Evolutionary conservation across 306 rosid genomes (phyloP).

Genomic region (Arachis hypogaea): DNA sequence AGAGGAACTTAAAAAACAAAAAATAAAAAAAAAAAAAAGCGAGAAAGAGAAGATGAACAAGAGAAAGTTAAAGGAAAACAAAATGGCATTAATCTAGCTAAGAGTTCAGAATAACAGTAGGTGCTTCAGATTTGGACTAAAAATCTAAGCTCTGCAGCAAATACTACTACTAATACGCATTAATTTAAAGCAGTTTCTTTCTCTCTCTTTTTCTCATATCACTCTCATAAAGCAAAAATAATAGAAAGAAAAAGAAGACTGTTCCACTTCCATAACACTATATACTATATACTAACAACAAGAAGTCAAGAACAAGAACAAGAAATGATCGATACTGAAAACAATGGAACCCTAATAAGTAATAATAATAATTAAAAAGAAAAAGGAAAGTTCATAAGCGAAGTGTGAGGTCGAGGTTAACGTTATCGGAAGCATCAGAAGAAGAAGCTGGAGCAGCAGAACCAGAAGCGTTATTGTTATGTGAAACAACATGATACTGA

Average conservation of each 20-base stretch:
- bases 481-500: too few relatives aligned
- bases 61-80: background rate
- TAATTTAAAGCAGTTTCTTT: slow-evolving; percentile 18
- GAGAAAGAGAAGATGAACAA: background rate
- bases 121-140: slow-evolving; percentile 16
- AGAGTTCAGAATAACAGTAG: background rate
- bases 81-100: background rate
- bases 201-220: background rate
- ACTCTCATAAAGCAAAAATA: too few relatives aligned
- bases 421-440: slow-evolving; percentile 31
- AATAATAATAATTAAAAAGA: too few relatives aligned
- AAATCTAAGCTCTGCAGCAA: background rate
- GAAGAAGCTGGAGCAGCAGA: slow-evolving; percentile 28
- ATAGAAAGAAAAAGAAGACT: slow-evolving; percentile 1
- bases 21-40: background rate
- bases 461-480: background rate
- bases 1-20: too few relatives aligned
- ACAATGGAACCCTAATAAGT: background rate
- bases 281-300: background rate
- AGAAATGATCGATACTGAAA: background rate
- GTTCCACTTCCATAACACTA: background rate
- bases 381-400: slow-evolving; percentile 42
- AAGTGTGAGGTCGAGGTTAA: slow-evolving; percentile 62
- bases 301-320: background rate
- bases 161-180: slow-evolving; percentile 8